phyloP scores from a whole-genome alignment of 495 filamentous ascomycete species.

The Astrocystis sublimbata region DNA sequence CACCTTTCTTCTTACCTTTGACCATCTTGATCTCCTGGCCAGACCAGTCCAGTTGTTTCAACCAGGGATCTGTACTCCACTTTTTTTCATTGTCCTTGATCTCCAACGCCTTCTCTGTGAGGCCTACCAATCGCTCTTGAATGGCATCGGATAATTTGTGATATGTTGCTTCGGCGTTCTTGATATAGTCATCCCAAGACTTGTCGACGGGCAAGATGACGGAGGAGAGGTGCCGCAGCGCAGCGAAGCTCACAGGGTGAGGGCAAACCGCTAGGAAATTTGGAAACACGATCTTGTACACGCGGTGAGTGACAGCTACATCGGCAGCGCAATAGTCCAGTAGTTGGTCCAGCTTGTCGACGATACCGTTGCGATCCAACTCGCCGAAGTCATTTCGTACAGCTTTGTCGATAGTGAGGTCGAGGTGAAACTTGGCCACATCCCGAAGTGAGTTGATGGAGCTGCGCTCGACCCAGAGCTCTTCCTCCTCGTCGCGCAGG shows the following conservation, averaged over 20 bases:
- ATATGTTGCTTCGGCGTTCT: constrained; percentile 82
- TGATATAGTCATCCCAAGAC: constrained; percentile 82
- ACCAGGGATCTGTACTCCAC: constrained; percentile 81
- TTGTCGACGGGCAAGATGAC: constrained; percentile 89
- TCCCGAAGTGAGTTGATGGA: constrained; percentile 94
- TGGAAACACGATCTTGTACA: constrained; percentile 90
- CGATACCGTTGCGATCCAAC: constrained; percentile 67
- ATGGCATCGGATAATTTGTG: constrained; percentile 73
- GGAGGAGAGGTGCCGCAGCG: constrained; percentile 85
- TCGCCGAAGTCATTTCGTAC: constrained; percentile 85
- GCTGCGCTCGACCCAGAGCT: constrained; percentile 91
- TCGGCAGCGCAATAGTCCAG: constrained; percentile 96
- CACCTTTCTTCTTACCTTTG: constrained; percentile 83
- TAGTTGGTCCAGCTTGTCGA: constrained; percentile 71
- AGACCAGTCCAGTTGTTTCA: constrained; percentile 92
- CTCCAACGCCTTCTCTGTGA: constrained; percentile 75
- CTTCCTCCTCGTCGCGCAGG: constrained; percentile 79
- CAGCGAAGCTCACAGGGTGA: constrained; percentile 96
- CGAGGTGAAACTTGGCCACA: constrained; percentile 94
- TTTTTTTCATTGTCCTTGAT: constrained; percentile 66
- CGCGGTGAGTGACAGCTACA: constrained; percentile 86
- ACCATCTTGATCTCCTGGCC: constrained; percentile 88
- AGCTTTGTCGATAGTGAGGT: constrained; percentile 88
- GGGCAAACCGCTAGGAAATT: constrained; percentile 85
- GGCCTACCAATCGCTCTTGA: constrained; percentile 64